These are phyloP conservation scores for Calonectria hongkongensis DNA, from an alignment of 2,329 filamentous ascomycete genomes.

Conservation along the genomic window DNA sequence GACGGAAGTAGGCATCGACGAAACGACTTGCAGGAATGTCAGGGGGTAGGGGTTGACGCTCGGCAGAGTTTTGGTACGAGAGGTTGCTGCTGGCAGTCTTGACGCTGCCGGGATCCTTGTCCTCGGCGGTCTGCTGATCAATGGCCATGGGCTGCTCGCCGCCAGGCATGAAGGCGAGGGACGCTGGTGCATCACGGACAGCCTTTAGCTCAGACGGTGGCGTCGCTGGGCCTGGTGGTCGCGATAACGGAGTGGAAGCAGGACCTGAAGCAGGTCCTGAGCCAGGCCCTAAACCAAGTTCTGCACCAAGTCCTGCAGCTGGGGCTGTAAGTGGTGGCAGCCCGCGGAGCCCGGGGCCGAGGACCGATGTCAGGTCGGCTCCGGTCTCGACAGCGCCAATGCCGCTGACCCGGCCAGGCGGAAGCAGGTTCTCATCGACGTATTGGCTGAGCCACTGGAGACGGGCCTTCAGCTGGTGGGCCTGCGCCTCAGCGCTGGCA, in stretches of 20 bases:
- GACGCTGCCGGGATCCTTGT: constrained; percentile 48
- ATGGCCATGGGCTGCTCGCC: constrained; percentile 36
- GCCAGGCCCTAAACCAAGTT: too few species aligned
- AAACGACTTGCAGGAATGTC: constrained; percentile 58
- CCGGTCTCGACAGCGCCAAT: constrained; percentile 63
- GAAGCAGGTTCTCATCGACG: constrained; percentile 59
- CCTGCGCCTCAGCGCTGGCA: constrained; percentile 57
- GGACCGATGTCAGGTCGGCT: constrained; percentile 51
- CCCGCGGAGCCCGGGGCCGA: constrained; percentile 35
- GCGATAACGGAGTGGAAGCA: constrained; percentile 41
- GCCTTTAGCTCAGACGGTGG: constrained; percentile 43
- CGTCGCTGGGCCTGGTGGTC: constrained; percentile 41
- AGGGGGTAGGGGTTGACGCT: constrained; percentile 49
- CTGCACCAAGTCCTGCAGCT: not conserved
- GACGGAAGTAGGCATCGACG: constrained; percentile 66
- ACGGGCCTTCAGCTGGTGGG: constrained; percentile 62
- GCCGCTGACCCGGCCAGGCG: constrained; percentile 43
- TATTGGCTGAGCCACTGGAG: constrained; percentile 63
- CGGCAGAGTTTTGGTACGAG: constrained; percentile 49
- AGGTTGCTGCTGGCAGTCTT: constrained; percentile 47
- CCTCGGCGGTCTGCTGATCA: constrained; percentile 42
- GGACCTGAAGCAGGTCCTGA: not conserved
- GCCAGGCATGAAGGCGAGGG: constrained; percentile 30
- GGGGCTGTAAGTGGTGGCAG: constrained; percentile 19
- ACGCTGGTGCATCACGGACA: constrained; percentile 30